Evolutionary conservation across 2,329 filamentous ascomycete species (phyloP), one percentile per base, ranked within the genome.

Genomic region (Elsinoe australis): DNA sequence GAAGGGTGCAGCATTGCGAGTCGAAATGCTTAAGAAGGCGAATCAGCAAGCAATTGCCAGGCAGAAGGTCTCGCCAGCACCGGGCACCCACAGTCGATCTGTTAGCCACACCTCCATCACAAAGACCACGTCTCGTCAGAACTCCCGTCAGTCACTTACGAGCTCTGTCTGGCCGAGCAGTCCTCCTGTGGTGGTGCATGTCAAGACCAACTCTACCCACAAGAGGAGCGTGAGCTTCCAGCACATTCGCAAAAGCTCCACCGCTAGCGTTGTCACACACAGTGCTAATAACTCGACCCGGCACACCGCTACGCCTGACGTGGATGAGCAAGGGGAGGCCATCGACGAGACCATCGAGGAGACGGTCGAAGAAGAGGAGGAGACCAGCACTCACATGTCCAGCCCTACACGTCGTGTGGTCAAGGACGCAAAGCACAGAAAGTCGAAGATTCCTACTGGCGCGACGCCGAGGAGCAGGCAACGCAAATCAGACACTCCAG

Each of bases 201-300:
- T 48, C 21, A 48, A 48, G 22, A n/a, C 45, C 55, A 22, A 55
- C 14, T 49, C 45, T 7, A 29, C 50, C 7, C 64, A 79, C 58
- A 80, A 74, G 60, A 73, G 80, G 36, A 76, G 75, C 53, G 77
- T 85, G 18, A 82, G 74, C 59, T 85, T 85, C 61, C 70, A 68
- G 4, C 78, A 82, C 55, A 57, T 74, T 15, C 71, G 74, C 22
- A 64, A 66, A 38, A 63, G 66, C 22, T 73, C 71, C 4, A 65
- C 63, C 24, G 60, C 61, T 4, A 71, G 65, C 48, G 61, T 61
- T 42, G 59, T 67, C 41, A 67, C 63, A n/a, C 53, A 52, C 49
- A 19, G 54, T 54, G 24, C 56, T 58, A 26, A 54, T 49, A 19
- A 60, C 58, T 7, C 60, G n/a, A n/a, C n/a, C 56, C 45, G 45